phyloP scores from a whole-genome alignment of 2,329 filamentous ascomycete genomes.

The Didymella arachidicola region DNA sequence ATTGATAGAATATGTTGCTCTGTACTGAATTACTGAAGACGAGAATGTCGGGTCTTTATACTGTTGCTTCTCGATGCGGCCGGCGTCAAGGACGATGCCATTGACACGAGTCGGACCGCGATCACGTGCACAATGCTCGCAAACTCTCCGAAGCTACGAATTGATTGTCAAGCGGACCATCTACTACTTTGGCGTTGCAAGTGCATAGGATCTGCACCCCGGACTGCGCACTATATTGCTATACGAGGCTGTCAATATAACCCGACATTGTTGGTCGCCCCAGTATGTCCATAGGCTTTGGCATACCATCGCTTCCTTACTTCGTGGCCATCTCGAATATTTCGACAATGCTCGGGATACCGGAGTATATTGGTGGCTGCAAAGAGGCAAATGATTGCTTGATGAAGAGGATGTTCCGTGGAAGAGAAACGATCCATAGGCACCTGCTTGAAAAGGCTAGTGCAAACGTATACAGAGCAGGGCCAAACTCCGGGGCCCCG shows the following conservation, averaged over 20 bases:
- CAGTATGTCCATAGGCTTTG: not conserved
- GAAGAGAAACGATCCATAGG: not conserved
- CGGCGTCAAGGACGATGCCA: not conserved
- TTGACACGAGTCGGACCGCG: not conserved
- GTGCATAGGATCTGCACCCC: conserved; percentile 1
- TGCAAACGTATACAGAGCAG: not conserved
- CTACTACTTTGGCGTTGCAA: not conserved
- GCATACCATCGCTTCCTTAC: not conserved
- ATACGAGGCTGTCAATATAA: not conserved
- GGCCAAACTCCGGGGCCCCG: conserved; percentile 15
- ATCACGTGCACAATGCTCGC: not conserved
- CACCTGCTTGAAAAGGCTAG: conserved; percentile 15
- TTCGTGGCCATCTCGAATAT: not conserved
- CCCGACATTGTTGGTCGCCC: not conserved
- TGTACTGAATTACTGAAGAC: not conserved
- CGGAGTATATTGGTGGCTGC: not conserved
- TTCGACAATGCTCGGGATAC: not conserved
- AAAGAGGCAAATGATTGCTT: not conserved
- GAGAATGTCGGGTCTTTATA: not conserved
- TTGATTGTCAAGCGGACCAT: not conserved
- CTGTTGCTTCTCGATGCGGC: not conserved
- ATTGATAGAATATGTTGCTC: not conserved
- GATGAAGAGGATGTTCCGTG: not conserved
- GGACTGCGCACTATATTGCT: not conserved
- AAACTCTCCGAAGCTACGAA: not conserved